A percentile compares a stretch with the other conserved stretches of the same genome.
phyloP scores from a whole-genome alignment of 495 filamentous ascomycete species.

The Penicillium chermesinum region DNA sequence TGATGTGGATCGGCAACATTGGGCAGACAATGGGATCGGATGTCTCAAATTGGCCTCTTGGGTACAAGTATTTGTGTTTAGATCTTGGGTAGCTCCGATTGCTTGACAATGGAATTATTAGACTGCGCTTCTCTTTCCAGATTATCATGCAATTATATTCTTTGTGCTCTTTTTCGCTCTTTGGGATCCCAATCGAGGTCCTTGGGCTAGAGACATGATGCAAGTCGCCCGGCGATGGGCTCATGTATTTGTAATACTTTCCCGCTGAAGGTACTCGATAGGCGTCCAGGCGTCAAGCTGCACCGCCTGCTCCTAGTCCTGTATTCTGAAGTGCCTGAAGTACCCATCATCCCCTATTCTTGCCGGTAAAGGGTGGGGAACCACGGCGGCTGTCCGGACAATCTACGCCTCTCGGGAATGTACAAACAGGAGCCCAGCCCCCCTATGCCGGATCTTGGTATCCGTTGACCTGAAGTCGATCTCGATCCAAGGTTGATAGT shows the following conservation, averaged over 20 bases:
- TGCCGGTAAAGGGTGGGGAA: conserved; percentile 10
- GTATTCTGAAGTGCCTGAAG: background rate
- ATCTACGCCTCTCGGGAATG: conserved; percentile 10
- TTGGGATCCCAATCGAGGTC: background rate
- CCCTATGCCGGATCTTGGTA: background rate
- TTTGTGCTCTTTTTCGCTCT: background rate
- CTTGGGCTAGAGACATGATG: background rate
- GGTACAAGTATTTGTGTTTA: conserved; percentile 4
- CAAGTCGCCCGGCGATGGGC: background rate
- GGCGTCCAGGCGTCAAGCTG: too few relatives aligned
- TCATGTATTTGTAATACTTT: too few relatives aligned
- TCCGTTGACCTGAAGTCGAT: too few relatives aligned
- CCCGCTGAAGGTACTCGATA: too few relatives aligned
- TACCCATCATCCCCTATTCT: background rate
- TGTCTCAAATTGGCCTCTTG: conserved; percentile 8
- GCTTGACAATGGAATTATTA: background rate
- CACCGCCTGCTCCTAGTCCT: too few relatives aligned
- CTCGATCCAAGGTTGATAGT: too few relatives aligned
- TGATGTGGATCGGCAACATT: conserved; percentile 15
- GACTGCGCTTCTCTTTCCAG: background rate
- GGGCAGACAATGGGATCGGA: conserved; percentile 13
- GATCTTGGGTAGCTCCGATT: background rate
- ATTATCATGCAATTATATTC: background rate
- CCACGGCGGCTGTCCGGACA: conserved; percentile 16
- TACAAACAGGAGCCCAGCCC: conserved; percentile 4